phyloP scores from a whole-genome alignment of 495 filamentous ascomycete species.

The Penicillium ucsense region DNA sequence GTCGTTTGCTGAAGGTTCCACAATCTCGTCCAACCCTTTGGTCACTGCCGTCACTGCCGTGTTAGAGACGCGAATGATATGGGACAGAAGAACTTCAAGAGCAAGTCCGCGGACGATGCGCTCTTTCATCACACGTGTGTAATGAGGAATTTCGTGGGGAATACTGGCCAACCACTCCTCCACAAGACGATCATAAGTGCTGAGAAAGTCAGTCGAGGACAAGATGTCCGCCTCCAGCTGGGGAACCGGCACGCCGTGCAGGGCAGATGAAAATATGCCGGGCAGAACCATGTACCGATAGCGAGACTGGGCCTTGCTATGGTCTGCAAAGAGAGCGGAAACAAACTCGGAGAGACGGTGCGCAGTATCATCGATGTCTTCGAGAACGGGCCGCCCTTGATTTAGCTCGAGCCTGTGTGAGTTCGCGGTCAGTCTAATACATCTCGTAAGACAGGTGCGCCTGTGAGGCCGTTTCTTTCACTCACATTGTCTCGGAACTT shows the following conservation, averaged over 20 bases:
- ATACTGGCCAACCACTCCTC: constrained; percentile 31
- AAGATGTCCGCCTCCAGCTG: not conserved
- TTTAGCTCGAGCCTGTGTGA: constrained; percentile 21
- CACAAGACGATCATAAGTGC: constrained; percentile 31
- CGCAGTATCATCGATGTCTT: constrained; percentile 28
- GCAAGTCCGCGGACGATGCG: constrained; percentile 30
- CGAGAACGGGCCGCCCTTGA: constrained; percentile 11
- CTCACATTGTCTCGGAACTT: constrained; percentile 16
- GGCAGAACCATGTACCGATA: constrained; percentile 14
- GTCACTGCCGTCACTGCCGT: not conserved
- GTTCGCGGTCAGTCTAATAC: constrained; percentile 1
- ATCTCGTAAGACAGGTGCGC: too few relatives aligned
- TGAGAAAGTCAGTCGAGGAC: constrained; percentile 12
- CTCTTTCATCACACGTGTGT: constrained; percentile 32
- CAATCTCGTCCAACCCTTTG: not conserved
- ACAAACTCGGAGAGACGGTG: constrained; percentile 17
- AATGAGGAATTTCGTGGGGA: constrained; percentile 23
- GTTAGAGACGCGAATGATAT: constrained; percentile 13
- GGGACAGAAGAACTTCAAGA: constrained; percentile 30
- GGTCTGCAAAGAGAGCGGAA: constrained; percentile 6
- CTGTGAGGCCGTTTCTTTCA: not conserved
- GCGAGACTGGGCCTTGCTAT: not conserved
- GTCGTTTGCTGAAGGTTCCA: not conserved
- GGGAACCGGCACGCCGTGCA: constrained; percentile 1
- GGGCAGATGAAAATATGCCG: constrained; percentile 4